Conservation (phyloP, 495 filamentous ascomycete species). For the Glonium stellatum region DNA sequence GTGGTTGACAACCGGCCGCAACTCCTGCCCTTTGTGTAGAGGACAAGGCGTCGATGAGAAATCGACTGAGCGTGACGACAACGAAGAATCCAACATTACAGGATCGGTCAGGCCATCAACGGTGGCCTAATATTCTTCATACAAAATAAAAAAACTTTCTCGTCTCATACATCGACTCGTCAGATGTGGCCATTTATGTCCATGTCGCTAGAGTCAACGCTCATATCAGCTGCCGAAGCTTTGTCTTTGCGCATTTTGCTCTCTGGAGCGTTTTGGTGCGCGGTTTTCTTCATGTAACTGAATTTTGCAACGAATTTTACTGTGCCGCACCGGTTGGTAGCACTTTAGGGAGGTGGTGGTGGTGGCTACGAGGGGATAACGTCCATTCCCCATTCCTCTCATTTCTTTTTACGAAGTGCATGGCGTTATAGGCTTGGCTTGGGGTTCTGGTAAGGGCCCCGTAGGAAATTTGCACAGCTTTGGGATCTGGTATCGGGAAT, state of each 20-base stretch:
- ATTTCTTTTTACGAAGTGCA: constrained; percentile 1
- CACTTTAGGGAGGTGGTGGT: background rate
- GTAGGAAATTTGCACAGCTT: background rate
- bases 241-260: background rate
- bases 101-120: background rate
- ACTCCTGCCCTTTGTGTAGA: constrained; percentile 69
- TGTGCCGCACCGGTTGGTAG: background rate
- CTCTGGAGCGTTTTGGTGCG: background rate
- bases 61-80: constrained; percentile 5
- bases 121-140: background rate
- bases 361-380: background rate
- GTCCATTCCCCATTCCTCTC: background rate
- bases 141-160: no score
- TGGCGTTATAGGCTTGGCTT: constrained; percentile 2
- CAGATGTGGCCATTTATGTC: no score
- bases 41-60: constrained; percentile 64
- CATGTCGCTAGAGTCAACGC: background rate
- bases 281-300: background rate
- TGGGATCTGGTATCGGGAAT: background rate
- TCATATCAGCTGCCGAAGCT: background rate
- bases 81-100: constrained; percentile 1
- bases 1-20: constrained; percentile 75
- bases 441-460: background rate
- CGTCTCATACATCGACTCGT: no score
- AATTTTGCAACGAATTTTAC: background rate